Percentiles rank a stretch among this genome's conserved stretches.
Evolutionary conservation across 352 stramenopile genomes (phyloP).

Genomic region (Vaucheria bursata): DNA sequence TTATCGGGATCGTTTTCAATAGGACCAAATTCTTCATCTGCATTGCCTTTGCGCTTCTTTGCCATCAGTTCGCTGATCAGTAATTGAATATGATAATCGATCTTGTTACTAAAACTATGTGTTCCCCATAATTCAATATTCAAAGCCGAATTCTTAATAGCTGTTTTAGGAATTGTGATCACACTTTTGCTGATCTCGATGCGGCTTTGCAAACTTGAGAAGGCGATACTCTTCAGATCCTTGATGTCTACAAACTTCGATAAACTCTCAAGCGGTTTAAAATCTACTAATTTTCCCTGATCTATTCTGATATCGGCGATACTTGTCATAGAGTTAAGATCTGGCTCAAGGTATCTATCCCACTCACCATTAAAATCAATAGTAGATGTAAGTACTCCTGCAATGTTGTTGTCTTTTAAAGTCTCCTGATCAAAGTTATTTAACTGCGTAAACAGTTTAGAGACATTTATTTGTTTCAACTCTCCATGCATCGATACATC

Average conservation of each 20-base stretch:
- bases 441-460: background rate
- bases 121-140: background rate
- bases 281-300: background rate
- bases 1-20: background rate
- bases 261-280: background rate
- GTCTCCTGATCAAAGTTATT: background rate
- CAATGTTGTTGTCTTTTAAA: background rate
- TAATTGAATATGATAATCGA: constrained; percentile 3
- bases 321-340: background rate
- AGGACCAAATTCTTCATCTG: background rate
- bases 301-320: background rate
- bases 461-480: background rate
- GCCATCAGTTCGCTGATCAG: background rate
- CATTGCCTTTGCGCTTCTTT: background rate
- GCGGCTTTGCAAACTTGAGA: background rate
- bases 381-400: background rate
- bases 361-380: background rate
- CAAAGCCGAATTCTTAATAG: background rate
- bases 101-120: background rate
- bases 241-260: background rate
- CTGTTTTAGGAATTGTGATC: background rate
- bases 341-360: background rate
- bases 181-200: background rate
- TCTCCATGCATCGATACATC: background rate
- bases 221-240: background rate